phyloP scores from a whole-genome alignment of 2,329 filamentous ascomycete species.

The Aspergillus aculeatinus region DNA sequence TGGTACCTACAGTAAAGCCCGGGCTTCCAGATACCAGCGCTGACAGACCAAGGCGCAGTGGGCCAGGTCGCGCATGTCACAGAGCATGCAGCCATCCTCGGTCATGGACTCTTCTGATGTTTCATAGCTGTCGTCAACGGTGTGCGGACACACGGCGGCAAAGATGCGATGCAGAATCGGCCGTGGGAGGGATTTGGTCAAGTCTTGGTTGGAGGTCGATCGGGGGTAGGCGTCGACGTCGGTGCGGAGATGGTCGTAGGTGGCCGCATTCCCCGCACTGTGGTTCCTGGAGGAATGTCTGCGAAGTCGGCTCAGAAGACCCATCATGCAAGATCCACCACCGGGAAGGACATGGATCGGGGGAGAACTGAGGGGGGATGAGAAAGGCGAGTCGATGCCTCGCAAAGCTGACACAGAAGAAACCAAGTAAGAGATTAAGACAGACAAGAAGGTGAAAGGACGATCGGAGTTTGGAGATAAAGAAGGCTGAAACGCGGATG shows the following conservation, averaged over 20 bases:
- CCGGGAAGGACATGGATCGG: slow-evolving; percentile 4
- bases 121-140: slow-evolving; percentile 72
- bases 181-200: slow-evolving; percentile 59
- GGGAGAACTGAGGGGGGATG: neutral
- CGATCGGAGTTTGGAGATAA: slow-evolving; percentile 1
- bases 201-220: slow-evolving; percentile 26
- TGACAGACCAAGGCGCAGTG: slow-evolving; percentile 73
- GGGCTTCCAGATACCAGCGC: slow-evolving; percentile 65
- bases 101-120: slow-evolving; percentile 77
- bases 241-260: slow-evolving; percentile 22
- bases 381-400: neutral
- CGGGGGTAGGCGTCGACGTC: slow-evolving; percentile 21
- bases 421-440: neutral
- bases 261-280: slow-evolving; percentile 28
- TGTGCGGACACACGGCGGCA: slow-evolving; percentile 77
- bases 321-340: slow-evolving; percentile 25
- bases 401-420: neutral
- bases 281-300: slow-evolving; percentile 29
- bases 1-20: slow-evolving; percentile 60
- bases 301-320: slow-evolving; percentile 32
- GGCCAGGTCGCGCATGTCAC: slow-evolving; percentile 84
- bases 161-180: slow-evolving; percentile 77
- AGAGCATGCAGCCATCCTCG: slow-evolving; percentile 85
- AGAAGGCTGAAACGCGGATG: slow-evolving; percentile 1
- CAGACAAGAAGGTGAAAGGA: neutral